A percentile compares a stretch with the other conserved stretches of the same genome.
Conservation (phyloP, 208 protist genomes). For the Leishmania turanica region DNA sequence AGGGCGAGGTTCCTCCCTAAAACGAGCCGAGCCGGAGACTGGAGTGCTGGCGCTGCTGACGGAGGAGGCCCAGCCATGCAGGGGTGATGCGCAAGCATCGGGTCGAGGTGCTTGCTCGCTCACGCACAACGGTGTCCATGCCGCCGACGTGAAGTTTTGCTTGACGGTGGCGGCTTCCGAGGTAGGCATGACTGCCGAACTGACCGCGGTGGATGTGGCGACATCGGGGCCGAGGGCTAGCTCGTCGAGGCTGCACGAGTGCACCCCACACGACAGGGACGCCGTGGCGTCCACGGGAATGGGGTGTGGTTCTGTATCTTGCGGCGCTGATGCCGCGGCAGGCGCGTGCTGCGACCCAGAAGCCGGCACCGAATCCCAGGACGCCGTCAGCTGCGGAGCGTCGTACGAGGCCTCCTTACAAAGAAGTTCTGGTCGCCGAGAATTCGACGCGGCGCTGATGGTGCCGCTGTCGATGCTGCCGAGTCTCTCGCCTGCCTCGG, state of each 20-base stretch:
- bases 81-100: neutral
- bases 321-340: neutral
- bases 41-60: neutral
- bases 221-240: neutral
- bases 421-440: neutral
- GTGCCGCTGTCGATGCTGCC: neutral
- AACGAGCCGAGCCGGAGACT: neutral
- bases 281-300: neutral
- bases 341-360: neutral
- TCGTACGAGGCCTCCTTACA: neutral
- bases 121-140: neutral
- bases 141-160: neutral
- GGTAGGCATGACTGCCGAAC: neutral
- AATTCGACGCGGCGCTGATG: neutral
- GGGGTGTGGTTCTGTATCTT: neutral
- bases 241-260: neutral
- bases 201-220: neutral
- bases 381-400: neutral
- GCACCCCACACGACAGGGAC: neutral
- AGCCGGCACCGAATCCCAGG: neutral
- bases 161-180: neutral
- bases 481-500: neutral
- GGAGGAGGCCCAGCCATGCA: neutral
- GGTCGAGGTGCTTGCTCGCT: neutral
- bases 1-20: neutral